Base-by-base conservation (phyloP, 1,139 yeast species). In the Scheffersomyces segobiensis region DNA sequence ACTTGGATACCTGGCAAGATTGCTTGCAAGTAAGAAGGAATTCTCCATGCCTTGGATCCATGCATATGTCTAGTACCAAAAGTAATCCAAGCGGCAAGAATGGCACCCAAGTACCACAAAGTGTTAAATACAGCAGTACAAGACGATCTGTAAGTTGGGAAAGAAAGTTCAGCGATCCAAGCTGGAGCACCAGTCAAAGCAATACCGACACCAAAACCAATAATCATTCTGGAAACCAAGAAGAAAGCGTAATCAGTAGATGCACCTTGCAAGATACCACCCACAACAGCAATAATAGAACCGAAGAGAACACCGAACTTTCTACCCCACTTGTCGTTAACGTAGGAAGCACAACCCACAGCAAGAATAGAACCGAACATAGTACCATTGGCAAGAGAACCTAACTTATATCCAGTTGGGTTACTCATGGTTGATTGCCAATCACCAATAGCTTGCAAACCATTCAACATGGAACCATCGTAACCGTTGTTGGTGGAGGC, bases 51-150 rank as follows among this genome's bases (percentile, higher is more conserved):
- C 57, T 65, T 65, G 60, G 74, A 69, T 49, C 63, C 65, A 46
- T 62, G 54, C 18, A 78, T n/a, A 62, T 19, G 67, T 66, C 57
- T 76, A n/a, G 85, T 77, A 55, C 87, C 87, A 60, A 75, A 82
- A 3, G 85, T 77, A 49, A 81, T 76, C 82, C 86, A 79, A 2
- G 89, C 83, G 7, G 88, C 87, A 53, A 85, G 64, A 49, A 82
- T 69, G 8, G 87, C 83, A 51, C 89, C 89, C 53, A 83, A 64
- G 54, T 65, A 64, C 68, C 67, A 65, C 48, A 64, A 62, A 76
- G 82, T 83, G 81, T 81, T 83, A 67, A 78, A 84, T 53, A 77
- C 69, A 22, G 83, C 73, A 32, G 87, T 82, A 48, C 75, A 66
- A 21, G 74, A 72, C 18, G 78, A 78, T 68, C 89, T 74, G 61